Evolutionary conservation across 768 basidiomycete species (phyloP).

Genomic region (Trametes cubensis): DNA sequence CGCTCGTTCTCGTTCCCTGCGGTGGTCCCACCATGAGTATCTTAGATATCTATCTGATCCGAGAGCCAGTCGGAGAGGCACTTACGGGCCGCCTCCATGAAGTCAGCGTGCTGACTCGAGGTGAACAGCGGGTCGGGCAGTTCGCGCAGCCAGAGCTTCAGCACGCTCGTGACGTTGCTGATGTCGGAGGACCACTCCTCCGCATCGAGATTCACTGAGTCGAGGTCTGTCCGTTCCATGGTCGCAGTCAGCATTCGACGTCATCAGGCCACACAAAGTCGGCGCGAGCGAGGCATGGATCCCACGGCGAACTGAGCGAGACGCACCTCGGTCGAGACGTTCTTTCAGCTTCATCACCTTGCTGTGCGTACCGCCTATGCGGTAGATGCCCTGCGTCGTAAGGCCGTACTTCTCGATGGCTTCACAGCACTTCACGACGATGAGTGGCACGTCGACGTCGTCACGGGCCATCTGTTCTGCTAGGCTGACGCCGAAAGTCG

Average conservation of each 20-base stretch:
- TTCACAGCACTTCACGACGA: slow-evolving; percentile 86
- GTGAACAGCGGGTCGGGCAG: slow-evolving; percentile 94
- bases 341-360: slow-evolving; percentile 84
- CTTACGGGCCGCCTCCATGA: slow-evolving; percentile 95
- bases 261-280: not conserved
- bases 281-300: not conserved
- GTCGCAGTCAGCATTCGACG: not conserved
- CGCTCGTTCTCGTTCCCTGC: slow-evolving; percentile 92
- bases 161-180: slow-evolving; percentile 91
- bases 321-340: slow-evolving; percentile 79
- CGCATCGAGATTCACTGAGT: slow-evolving; percentile 82
- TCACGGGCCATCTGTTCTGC: slow-evolving; percentile 94
- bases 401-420: slow-evolving; percentile 93
- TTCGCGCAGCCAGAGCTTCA: slow-evolving; percentile 97
- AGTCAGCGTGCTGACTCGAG: slow-evolving; percentile 79
- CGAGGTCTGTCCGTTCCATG: slow-evolving; percentile 60
- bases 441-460: slow-evolving; percentile 82
- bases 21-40: not conserved
- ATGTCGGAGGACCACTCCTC: slow-evolving; percentile 94
- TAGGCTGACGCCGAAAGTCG: slow-evolving; percentile 93
- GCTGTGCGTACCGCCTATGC: slow-evolving; percentile 88
- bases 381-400: slow-evolving; percentile 85
- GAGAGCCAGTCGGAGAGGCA: slow-evolving; percentile 18
- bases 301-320: not conserved
- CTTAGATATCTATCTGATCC: not conserved